phyloP scores from a whole-genome alignment of 768 basidiomycete species.

The Psilocybe sp. region DNA sequence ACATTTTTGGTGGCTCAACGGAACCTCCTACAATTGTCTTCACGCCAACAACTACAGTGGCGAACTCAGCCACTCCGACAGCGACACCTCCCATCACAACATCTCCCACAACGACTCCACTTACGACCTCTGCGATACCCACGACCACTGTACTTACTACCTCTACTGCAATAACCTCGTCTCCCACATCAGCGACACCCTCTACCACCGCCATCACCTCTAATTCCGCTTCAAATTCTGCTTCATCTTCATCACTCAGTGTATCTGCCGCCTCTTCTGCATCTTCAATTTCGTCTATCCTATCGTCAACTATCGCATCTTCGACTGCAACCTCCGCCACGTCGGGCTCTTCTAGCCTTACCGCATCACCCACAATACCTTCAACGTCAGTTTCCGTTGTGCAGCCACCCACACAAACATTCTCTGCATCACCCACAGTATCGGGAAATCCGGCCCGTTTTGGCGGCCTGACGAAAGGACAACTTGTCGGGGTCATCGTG shows the following conservation, averaged over 20 bases:
- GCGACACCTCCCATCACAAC: conserved; percentile 23
- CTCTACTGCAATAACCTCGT: conserved; percentile 28
- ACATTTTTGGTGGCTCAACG: conserved; percentile 74
- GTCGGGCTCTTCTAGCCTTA: conserved; percentile 11
- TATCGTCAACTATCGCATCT: conserved; percentile 20
- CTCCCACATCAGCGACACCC: conserved; percentile 29
- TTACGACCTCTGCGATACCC: conserved; percentile 31
- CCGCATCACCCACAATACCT: background rate
- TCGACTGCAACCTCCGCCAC: conserved; percentile 18
- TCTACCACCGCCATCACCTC: conserved; percentile 26
- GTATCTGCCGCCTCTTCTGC: conserved; percentile 20
- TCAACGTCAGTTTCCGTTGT: too few species aligned
- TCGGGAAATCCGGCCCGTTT: conserved; percentile 9
- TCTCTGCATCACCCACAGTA: background rate
- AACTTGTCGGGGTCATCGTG: conserved; percentile 55
- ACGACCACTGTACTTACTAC: conserved; percentile 23
- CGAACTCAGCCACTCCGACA: conserved; percentile 23
- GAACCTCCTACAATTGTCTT: conserved; percentile 45
- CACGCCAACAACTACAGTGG: conserved; percentile 6
- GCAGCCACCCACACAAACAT: too few species aligned
- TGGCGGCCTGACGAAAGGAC: conserved; percentile 32
- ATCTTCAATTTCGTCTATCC: conserved; percentile 17
- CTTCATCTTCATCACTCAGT: conserved; percentile 18
- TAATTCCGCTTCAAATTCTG: conserved; percentile 25
- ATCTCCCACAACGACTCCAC: conserved; percentile 20